Percentiles rank a stretch among this genome's conserved stretches.
These are phyloP conservation scores for Coemansia sp. DNA, from an alignment of 192 early-diverging fungal genomes.

Conservation along the genomic window DNA sequence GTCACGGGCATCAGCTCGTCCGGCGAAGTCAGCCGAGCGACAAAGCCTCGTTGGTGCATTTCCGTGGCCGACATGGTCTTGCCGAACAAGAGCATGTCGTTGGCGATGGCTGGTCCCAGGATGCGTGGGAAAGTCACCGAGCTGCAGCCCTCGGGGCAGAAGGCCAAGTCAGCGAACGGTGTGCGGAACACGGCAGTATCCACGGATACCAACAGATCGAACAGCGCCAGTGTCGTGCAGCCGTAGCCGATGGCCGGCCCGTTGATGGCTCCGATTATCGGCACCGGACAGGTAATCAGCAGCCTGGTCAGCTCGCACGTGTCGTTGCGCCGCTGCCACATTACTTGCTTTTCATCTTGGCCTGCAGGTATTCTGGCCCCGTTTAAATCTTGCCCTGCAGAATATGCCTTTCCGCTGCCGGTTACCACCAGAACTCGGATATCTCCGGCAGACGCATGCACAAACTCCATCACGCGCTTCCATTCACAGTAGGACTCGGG, in stretches of 20 bases:
- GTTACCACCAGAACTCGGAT: constrained; percentile 64
- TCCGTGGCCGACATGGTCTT: constrained; percentile 56
- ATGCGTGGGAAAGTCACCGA: constrained; percentile 66
- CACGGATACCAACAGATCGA: constrained; percentile 66
- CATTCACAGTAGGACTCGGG: constrained; percentile 60
- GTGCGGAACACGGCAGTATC: constrained; percentile 66
- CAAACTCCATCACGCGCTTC: constrained; percentile 59
- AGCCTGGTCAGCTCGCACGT: constrained; percentile 33
- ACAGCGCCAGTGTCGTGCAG: constrained; percentile 64
- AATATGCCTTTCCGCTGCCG: constrained; percentile 64
- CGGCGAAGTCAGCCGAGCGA: constrained; percentile 53
- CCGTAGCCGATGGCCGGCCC: constrained; percentile 70
- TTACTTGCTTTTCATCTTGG: constrained; percentile 5
- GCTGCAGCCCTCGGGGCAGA: constrained; percentile 74
- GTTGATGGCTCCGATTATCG: constrained; percentile 69
- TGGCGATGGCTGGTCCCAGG: constrained; percentile 62
- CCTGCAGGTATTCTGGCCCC: background rate
- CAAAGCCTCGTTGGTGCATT: constrained; percentile 58
- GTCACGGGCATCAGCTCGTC: constrained; percentile 56
- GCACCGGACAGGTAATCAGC: constrained; percentile 65
- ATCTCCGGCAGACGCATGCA: constrained; percentile 31
- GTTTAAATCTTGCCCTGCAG: constrained; percentile 62
- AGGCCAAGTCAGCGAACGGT: constrained; percentile 72
- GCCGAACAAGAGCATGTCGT: constrained; percentile 68
- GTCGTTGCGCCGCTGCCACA: constrained; percentile 23